Evolutionary conservation across 805 yeast species (phyloP).

Genomic region (Zygoascus tannicola): DNA sequence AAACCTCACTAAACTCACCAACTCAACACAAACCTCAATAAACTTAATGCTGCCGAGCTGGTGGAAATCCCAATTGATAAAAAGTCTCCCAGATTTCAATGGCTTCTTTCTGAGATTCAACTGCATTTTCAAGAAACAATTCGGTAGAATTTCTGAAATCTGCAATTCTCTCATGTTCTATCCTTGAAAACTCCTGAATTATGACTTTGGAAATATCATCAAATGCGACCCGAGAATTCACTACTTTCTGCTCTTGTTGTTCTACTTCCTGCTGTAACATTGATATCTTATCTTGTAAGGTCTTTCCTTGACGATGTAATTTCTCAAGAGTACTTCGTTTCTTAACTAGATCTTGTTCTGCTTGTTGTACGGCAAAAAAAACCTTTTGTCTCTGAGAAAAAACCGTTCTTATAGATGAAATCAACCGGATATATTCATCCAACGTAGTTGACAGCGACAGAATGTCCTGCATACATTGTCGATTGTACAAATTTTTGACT

Average conservation of each 20-base stretch:
- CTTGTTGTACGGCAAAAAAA: conserved; percentile 35
- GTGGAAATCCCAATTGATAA: conserved; percentile 31
- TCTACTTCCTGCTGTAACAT: conserved; percentile 50
- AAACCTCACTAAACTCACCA: too few relatives aligned
- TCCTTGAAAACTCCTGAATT: conserved; percentile 52
- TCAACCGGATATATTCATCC: conserved; percentile 75
- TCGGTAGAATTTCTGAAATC: conserved; percentile 88
- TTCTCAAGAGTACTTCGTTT: conserved; percentile 40
- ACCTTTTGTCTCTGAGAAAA: conserved; percentile 64
- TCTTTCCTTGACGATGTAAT: conserved; percentile 36
- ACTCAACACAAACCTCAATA: too few relatives aligned
- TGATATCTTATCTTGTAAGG: conserved; percentile 56
- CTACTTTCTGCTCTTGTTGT: conserved; percentile 44
- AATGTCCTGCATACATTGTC: conserved; percentile 77
- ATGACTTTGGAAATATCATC: conserved; percentile 57
- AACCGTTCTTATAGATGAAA: conserved; percentile 64
- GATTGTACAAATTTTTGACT: conserved; percentile 62
- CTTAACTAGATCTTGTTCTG: conserved; percentile 41
- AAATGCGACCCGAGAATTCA: conserved; percentile 48
- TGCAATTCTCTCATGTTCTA: conserved; percentile 65
- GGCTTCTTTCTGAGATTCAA: conserved; percentile 85
- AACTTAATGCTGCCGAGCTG: too few relatives aligned
- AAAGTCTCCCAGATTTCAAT: conserved; percentile 46
- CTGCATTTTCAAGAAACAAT: conserved; percentile 78
- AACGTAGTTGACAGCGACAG: conserved; percentile 77